Conservation (phyloP, 495 filamentous ascomycete species). For the Tuber indicum region DNA sequence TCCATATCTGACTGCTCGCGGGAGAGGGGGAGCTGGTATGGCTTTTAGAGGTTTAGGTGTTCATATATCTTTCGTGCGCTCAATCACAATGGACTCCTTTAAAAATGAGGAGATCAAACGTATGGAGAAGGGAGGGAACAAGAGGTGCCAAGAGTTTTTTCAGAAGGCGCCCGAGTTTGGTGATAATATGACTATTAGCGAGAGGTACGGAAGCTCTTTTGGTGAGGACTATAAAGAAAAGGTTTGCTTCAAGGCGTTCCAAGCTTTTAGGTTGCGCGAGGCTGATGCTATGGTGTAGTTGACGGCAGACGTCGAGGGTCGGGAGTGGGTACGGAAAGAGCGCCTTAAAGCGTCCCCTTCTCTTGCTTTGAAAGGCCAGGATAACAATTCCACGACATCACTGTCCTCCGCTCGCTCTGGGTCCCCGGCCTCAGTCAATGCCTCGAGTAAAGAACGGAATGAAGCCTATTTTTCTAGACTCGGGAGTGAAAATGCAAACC, state of each 20-base stretch:
- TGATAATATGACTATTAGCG: slow-evolving; percentile 56
- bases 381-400: slow-evolving; percentile 9
- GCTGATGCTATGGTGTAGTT: slow-evolving; percentile 42
- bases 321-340: slow-evolving; percentile 67
- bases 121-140: slow-evolving; percentile 41
- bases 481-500: slow-evolving; percentile 69
- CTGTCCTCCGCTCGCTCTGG: slow-evolving; percentile 21
- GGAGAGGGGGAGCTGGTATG: slow-evolving; percentile 1
- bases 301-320: slow-evolving; percentile 73
- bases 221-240: slow-evolving; percentile 97
- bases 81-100: slow-evolving; percentile 96
- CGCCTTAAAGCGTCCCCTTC: slow-evolving; percentile 42
- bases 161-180: slow-evolving; percentile 24
- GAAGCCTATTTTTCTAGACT: slow-evolving; percentile 85
- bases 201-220: slow-evolving; percentile 75
- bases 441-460: slow-evolving; percentile 55
- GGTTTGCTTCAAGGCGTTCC: slow-evolving; percentile 9
- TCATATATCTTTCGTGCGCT: slow-evolving; percentile 95
- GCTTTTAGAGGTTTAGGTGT: slow-evolving; percentile 64
- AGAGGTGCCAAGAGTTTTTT: slow-evolving; percentile 34
- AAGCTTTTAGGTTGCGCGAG: background rate
- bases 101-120: slow-evolving; percentile 55
- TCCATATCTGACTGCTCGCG: background rate
- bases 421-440: slow-evolving; percentile 18
- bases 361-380: slow-evolving; percentile 8